phyloP scores from a whole-genome alignment of 495 filamentous ascomycete genomes.

The Aspergillus sparsus region DNA sequence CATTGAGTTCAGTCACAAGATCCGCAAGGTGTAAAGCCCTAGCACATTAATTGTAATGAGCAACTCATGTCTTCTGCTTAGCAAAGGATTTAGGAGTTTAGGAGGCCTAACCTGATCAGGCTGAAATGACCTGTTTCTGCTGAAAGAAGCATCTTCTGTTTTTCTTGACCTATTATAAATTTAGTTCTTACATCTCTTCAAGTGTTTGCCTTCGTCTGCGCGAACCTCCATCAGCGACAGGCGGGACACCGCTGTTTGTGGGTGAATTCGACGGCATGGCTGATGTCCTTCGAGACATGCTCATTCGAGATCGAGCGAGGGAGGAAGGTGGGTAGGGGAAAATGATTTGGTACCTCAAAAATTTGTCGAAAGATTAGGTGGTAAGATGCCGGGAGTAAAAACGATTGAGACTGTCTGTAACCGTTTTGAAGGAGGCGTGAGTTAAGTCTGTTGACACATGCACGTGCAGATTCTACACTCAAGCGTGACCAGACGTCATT shows the following conservation, averaged over 20 bases:
- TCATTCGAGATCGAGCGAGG: constrained; percentile 23
- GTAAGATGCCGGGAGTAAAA: constrained; percentile 25
- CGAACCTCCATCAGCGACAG: constrained; percentile 45
- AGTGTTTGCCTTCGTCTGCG: constrained; percentile 18
- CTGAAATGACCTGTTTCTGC: constrained; percentile 77
- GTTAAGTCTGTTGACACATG: constrained; percentile 38
- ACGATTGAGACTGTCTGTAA: constrained; percentile 26
- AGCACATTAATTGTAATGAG: constrained; percentile 24
- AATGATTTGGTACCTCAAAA: constrained; percentile 9
- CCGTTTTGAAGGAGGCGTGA: constrained; percentile 23
- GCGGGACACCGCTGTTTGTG: constrained; percentile 36
- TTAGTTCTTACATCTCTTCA: constrained; percentile 25
- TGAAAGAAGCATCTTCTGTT: constrained; percentile 82
- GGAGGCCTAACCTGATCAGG: constrained; percentile 60
- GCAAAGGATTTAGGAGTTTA: constrained; percentile 6
- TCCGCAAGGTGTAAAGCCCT: constrained; percentile 93
- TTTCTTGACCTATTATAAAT: constrained; percentile 62
- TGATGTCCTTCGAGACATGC: constrained; percentile 51
- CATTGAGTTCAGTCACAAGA: constrained; percentile 92
- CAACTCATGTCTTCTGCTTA: constrained; percentile 10
- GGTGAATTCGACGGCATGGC: constrained; percentile 42
- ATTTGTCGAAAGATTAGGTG: constrained; percentile 9
- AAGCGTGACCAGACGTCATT: constrained; percentile 41
- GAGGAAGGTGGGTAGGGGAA: constrained; percentile 11
- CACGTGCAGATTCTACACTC: constrained; percentile 34